Base-by-base conservation (phyloP, 164 flowering plant genomes). In the Saururus chinensis region DNA sequence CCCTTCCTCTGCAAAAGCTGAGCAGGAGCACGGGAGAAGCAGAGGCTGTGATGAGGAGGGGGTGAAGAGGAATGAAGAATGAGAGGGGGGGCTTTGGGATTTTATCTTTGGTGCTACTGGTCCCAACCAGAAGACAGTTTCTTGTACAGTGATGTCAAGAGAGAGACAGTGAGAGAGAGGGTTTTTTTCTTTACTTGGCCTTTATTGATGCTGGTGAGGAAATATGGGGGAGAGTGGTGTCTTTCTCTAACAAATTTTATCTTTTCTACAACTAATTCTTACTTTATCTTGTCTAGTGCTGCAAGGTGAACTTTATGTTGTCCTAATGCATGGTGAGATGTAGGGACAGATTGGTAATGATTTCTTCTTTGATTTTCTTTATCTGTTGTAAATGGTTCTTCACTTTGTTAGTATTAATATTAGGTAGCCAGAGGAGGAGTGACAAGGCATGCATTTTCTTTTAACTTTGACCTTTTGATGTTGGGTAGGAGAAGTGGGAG, bases 41-140 rank as follows among this genome's bases (percentile, higher is more conserved):
- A 60, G 62, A 21, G 25, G 16, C 45, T 58, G 42, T 37, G 41
- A 58, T 19, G 48, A 7, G 45, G 40, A 37, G 40, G 22, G 17
- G 30, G 35, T 37, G 30, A 26, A 25, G 56, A 22, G 35, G 57
- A 60, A 48, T 56, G 40, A 67, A 48, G 42, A 30, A 30, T 21
- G 9, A 13, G 26, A 35, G 23, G 57, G 26, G 57, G 25, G n/a
- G 66, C 25, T 40, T 57, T 14, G 53, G 64, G 56, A 45, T 59
- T 62, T 49, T 56, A 62, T 49, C 57, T 57, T 57, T 67, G 60
- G 23, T 65, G 59, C 69, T 41, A 57, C 61, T 37, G 65, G 61
- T 45, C 64, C 22, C 35, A 53, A 57, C 37, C 60, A 57, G 2
- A 11, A 17, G 35, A 55, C 59, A 35, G 65, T 53, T 63, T 22